A percentile compares a stretch with the other conserved stretches of the same genome.
Conservation (phyloP, 306 rosid genomes). For the Begonia peltatifolia region DNA sequence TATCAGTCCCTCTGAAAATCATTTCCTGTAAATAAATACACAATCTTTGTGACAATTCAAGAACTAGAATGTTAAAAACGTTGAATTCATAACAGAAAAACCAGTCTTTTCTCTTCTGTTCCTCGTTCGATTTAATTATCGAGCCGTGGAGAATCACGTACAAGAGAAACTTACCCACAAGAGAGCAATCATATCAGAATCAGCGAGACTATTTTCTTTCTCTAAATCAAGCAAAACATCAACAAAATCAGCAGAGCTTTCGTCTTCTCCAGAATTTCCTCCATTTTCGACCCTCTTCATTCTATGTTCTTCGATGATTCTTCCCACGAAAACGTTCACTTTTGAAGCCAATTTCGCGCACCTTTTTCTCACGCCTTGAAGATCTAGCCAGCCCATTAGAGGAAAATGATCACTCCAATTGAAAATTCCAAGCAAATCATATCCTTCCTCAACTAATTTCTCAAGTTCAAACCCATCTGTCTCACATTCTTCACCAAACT, state of each 20-base stretch:
- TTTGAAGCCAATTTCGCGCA: constrained; percentile 33
- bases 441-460: constrained; percentile 53
- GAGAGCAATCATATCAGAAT: constrained; percentile 75
- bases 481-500: constrained; percentile 14
- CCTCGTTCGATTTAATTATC: neutral
- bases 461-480: constrained; percentile 29
- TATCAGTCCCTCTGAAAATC: constrained; percentile 86
- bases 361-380: constrained; percentile 59
- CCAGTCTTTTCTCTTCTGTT: neutral
- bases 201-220: constrained; percentile 31
- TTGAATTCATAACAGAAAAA: neutral
- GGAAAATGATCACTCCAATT: constrained; percentile 80
- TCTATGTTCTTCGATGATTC: constrained; percentile 43
- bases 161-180: constrained; percentile 39
- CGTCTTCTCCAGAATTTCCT: neutral
- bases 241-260: constrained; percentile 38
- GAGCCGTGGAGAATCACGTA: neutral
- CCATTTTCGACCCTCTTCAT: constrained; percentile 9
- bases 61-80: neutral
- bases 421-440: constrained; percentile 56
- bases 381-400: constrained; percentile 40
- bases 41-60: neutral
- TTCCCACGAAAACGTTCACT: constrained; percentile 54
- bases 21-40: constrained; percentile 32
- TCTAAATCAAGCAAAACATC: constrained; percentile 71